Conservation (phyloP, 345 rosid genomes). For the Barbarea vulgaris region DNA sequence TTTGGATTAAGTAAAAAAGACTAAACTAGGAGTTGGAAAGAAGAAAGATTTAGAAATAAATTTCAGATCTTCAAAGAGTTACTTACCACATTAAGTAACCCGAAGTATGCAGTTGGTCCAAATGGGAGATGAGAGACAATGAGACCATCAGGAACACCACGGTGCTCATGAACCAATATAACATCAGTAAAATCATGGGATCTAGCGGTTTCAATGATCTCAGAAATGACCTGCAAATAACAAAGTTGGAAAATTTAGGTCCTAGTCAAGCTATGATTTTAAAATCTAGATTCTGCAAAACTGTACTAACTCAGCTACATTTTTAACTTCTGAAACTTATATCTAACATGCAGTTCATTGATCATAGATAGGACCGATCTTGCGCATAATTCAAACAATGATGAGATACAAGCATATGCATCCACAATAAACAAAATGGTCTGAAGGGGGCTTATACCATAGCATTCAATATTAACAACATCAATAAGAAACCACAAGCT, state of each 20-base stretch:
- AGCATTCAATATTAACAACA: background rate
- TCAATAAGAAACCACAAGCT: constrained; percentile 10
- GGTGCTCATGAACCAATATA: constrained; percentile 84
- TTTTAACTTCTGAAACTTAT: background rate
- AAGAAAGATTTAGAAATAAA: constrained; percentile 7
- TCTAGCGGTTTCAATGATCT: constrained; percentile 85
- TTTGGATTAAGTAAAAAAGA: background rate
- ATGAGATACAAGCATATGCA: background rate
- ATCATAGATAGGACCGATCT: background rate
- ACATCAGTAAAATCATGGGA: constrained; percentile 91
- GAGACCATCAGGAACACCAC: constrained; percentile 89
- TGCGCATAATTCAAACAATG: background rate
- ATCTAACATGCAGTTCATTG: background rate
- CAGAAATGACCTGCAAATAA: constrained; percentile 73
- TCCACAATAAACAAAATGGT: background rate
- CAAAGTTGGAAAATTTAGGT: background rate
- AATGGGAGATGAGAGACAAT: constrained; percentile 85
- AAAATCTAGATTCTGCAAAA: background rate
- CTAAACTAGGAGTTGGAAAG: background rate
- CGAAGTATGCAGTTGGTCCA: constrained; percentile 96
- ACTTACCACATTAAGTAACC: constrained; percentile 85
- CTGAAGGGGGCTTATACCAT: constrained; percentile 1
- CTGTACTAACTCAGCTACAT: background rate
- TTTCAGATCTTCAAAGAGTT: constrained; percentile 21
- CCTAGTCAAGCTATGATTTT: background rate